phyloP scores from a whole-genome alignment of 2,329 filamentous ascomycete genomes.

The Sporothrix dimorphospora region DNA sequence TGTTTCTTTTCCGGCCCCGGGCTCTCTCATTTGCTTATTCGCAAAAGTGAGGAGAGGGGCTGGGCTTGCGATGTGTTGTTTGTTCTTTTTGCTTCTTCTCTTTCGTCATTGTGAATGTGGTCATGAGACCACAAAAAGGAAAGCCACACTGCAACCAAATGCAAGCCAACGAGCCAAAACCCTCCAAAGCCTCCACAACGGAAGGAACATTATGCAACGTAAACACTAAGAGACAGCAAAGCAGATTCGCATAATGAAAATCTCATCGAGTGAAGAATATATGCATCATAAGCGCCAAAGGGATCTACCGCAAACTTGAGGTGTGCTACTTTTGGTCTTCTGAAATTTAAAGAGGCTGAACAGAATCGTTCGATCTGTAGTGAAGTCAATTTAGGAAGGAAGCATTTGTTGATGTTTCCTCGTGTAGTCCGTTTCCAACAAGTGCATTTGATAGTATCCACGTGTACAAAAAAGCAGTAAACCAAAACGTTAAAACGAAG shows the following conservation, averaged over 20 bases:
- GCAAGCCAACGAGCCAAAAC: no score
- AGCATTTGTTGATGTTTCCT: neutral
- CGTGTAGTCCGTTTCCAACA: neutral
- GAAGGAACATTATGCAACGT: neutral
- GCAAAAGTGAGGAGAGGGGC: neutral
- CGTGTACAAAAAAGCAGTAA: neutral
- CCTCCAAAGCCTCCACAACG: constrained; percentile 9
- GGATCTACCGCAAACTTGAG: no score
- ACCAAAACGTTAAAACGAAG: no score
- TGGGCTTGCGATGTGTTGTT: neutral
- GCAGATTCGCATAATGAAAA: no score
- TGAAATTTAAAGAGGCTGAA: no score
- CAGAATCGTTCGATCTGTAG: neutral
- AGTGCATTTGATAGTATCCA: neutral
- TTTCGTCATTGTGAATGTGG: constrained; percentile 25
- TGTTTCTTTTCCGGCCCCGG: neutral
- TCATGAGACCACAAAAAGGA: neutral
- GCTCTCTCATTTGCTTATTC: neutral
- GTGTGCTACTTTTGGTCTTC: no score
- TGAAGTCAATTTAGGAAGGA: neutral
- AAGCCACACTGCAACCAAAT: neutral
- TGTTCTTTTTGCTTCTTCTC: neutral
- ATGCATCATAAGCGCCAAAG: no score
- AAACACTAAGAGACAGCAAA: no score
- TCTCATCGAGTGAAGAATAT: no score